A percentile compares a stretch with the other conserved stretches of the same genome.
Conservation (phyloP, 768 basidiomycete species). For the Boletus pseudopeckii region DNA sequence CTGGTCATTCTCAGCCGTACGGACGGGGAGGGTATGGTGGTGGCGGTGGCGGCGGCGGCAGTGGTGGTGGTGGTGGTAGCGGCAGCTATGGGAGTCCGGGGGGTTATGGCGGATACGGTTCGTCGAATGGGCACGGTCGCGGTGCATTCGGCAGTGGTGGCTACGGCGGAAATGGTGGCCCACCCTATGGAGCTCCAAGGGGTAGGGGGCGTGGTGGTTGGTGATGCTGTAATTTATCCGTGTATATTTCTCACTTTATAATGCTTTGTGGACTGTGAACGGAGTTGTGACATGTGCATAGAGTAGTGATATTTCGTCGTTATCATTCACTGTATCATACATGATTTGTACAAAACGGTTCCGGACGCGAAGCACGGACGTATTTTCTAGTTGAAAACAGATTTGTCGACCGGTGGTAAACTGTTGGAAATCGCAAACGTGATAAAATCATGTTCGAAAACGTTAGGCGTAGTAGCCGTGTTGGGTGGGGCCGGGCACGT, state of each 20-base stretch:
- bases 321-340: slow-evolving; percentile 16
- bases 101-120: slow-evolving; percentile 34
- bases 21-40: slow-evolving; percentile 28
- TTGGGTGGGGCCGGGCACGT: slow-evolving; percentile 22
- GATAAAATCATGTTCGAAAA: not conserved
- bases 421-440: not conserved
- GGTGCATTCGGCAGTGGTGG: slow-evolving; percentile 40
- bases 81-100: slow-evolving; percentile 8
- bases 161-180: not conserved
- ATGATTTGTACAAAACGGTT: slow-evolving; percentile 9
- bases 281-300: slow-evolving; percentile 2
- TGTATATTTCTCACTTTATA: slow-evolving; percentile 16
- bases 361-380: not conserved
- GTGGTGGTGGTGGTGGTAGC: not conserved
- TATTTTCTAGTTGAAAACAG: not conserved
- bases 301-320: slow-evolving; percentile 2
- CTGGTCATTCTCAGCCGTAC: slow-evolving; percentile 18
- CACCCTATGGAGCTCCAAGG: slow-evolving; percentile 31
- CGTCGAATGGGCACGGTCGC: slow-evolving; percentile 28
- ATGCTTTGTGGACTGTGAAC: slow-evolving; percentile 5
- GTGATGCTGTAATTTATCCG: slow-evolving; percentile 32
- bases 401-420: not conserved
- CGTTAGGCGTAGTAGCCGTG: slow-evolving; percentile 28
- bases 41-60: not conserved
- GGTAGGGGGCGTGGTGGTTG: slow-evolving; percentile 52